These are phyloP conservation scores for Carex kokanica DNA, from an alignment of 176 grass and related monocot genomes.

Conservation along the genomic window DNA sequence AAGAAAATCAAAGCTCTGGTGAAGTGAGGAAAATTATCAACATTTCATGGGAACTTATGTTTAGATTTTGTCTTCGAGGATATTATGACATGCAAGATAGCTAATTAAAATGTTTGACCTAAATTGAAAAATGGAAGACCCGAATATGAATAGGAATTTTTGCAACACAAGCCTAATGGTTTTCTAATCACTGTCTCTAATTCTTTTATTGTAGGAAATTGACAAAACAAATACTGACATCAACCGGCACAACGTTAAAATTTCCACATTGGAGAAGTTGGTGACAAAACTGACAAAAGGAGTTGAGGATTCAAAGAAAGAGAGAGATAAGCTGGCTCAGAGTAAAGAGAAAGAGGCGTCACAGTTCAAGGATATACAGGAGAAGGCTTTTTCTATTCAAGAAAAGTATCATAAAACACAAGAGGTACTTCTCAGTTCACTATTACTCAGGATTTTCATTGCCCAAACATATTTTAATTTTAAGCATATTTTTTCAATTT, in stretches of 20 bases:
- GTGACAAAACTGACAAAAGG: conserved; percentile 62
- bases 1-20: not conserved
- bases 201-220: conserved; percentile 53
- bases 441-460: not conserved
- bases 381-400: conserved; percentile 73
- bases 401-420: conserved; percentile 85
- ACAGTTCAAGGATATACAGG: conserved; percentile 67
- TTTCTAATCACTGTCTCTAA: not conserved
- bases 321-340: conserved; percentile 47
- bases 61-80: not conserved
- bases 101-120: not conserved
- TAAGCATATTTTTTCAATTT: conserved; percentile 20
- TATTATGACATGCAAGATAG: not conserved
- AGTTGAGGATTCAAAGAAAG: conserved; percentile 65
- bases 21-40: not conserved
- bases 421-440: conserved; percentile 48
- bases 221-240: conserved; percentile 91
- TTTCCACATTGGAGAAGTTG: conserved; percentile 70
- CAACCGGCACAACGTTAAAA: conserved; percentile 77
- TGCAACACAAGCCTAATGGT: not conserved
- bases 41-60: not conserved
- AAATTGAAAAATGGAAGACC: not conserved
- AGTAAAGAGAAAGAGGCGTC: conserved; percentile 58
- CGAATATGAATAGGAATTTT: not conserved
- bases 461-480: conserved; percentile 8